Percentiles rank a stretch among this genome's conserved stretches.
Conservation (phyloP, 2,329 filamentous ascomycete species). For the Xylaria sp. region DNA sequence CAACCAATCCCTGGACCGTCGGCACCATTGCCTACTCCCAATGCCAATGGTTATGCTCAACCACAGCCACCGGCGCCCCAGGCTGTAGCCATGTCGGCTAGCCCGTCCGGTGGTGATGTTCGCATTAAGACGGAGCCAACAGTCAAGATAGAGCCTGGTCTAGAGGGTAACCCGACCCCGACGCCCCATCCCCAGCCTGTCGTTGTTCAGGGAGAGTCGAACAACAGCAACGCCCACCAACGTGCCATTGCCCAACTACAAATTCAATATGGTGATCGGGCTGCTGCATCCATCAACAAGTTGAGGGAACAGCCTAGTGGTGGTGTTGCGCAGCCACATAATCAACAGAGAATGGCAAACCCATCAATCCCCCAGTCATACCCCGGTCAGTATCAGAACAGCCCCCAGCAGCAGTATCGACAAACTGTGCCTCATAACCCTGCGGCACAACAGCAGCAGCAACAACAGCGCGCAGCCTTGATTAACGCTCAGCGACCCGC, state of each 20-base stretch:
- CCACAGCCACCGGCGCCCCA: slow-evolving; percentile 34
- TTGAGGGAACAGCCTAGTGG: slow-evolving; percentile 49
- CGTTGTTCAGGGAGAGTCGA: slow-evolving; percentile 17
- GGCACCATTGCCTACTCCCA: slow-evolving; percentile 31
- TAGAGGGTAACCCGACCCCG: slow-evolving; percentile 38
- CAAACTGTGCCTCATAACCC: slow-evolving; percentile 28
- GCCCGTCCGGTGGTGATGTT: slow-evolving; percentile 41
- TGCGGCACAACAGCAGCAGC: slow-evolving; percentile 39
- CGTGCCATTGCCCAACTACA: slow-evolving; percentile 63
- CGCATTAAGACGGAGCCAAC: slow-evolving; percentile 52
- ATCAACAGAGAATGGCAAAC: slow-evolving; percentile 36
- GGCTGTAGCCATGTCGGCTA: slow-evolving; percentile 32
- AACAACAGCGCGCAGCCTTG: slow-evolving; percentile 44
- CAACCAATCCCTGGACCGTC: slow-evolving; percentile 34
- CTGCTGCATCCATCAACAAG: slow-evolving; percentile 70
- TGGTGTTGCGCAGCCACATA: slow-evolving; percentile 33
- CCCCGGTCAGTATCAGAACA: slow-evolving; percentile 35
- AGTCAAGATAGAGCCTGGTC: slow-evolving; percentile 55
- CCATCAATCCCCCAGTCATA: slow-evolving; percentile 34
- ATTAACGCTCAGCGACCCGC: slow-evolving; percentile 50
- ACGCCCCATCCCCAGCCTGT: slow-evolving; percentile 8
- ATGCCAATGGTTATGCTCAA: slow-evolving; percentile 40
- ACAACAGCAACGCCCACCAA: slow-evolving; percentile 31
- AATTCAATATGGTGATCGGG: slow-evolving; percentile 65
- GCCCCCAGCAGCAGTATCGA: slow-evolving; percentile 40